Base-by-base conservation (phyloP, 139 green algal species). In the Micromonas commoda region DNA sequence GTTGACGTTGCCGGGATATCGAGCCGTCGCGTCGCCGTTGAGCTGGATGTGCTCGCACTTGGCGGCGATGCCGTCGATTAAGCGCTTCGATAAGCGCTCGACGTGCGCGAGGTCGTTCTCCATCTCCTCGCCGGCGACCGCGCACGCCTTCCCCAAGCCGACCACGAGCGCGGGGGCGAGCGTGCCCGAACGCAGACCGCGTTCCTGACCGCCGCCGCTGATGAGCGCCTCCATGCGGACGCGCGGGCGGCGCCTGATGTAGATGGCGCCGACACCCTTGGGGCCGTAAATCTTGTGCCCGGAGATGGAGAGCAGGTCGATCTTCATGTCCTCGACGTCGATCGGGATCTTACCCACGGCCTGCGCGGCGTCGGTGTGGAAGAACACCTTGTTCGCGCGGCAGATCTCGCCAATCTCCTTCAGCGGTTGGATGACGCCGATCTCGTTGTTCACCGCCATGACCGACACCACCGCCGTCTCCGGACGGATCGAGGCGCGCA, bases 361-460 rank as follows among this genome's bases (percentile, higher is more conserved):
- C 85, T 88, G 84, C 31, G 84, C 84, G 5, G 81, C 84, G 37
- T 88, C 84, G 13, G 93, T 98, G 90, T 99, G 95, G 82, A 99
- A 97, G 77, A 97, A 96, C 0, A 94, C 86, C 78, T 92, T 92
- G 5, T 77, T 78, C 61, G 83, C 33, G 23, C 93, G 85, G 85
- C 92, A 97, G 37, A 97, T 61, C 37, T 77, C 80, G 9, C 93
- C 94, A 54, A 98, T 98, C 81, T 97, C 90, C 70, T 86, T 80
- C 32, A 98, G 73, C 2, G 93, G 94, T 87, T 99, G 94, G 16
- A 88, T 69, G 34, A 88, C 84, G 77, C 91, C 95, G 71, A 99
- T 98, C 86, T 99, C 95, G 79, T 99, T 99, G 87, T 99, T 99
- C 37, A 98, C 90, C 3, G 89, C 85, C 95, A 99, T 99, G 53